A percentile compares a stretch with the other conserved stretches of the same genome.
Evolutionary conservation across 495 filamentous ascomycete species (phyloP).

Genomic region (Xylaria telfairii): DNA sequence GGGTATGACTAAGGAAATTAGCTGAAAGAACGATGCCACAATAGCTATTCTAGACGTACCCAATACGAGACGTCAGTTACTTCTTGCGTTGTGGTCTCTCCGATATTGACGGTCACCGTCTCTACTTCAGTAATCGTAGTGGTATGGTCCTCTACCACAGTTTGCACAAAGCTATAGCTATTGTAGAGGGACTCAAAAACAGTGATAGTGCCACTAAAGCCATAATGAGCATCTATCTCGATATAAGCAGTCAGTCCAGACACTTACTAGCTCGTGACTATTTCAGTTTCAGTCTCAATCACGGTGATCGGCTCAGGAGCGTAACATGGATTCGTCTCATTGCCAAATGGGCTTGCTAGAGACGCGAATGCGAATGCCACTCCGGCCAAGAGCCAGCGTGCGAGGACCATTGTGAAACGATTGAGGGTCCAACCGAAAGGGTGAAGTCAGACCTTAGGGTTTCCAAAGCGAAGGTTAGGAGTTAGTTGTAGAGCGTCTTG

Average conservation of each 20-base stretch:
- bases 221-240: constrained; percentile 23
- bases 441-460: background rate
- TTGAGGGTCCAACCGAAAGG: background rate
- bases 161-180: constrained; percentile 22
- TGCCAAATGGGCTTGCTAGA: constrained; percentile 17
- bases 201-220: constrained; percentile 27
- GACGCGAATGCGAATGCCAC: constrained; percentile 30
- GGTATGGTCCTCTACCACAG: constrained; percentile 24
- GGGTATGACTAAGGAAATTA: constrained; percentile 15
- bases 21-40: background rate
- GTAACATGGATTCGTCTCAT: constrained; percentile 26
- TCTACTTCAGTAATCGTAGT: constrained; percentile 23
- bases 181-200: constrained; percentile 26
- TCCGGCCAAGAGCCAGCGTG: constrained; percentile 27
- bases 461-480: constrained; percentile 13
- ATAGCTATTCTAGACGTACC: constrained; percentile 1
- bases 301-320: constrained; percentile 27
- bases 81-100: background rate
- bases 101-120: constrained; percentile 31
- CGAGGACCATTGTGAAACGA: constrained; percentile 31
- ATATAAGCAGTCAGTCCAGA: background rate
- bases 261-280: constrained; percentile 36
- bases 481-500: background rate
- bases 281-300: constrained; percentile 30
- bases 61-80: constrained; percentile 7